Percentiles rank a stretch among this genome's conserved stretches.
phyloP scores from a whole-genome alignment of 257 asterid genomes.

The Anisodus acutangulus region DNA sequence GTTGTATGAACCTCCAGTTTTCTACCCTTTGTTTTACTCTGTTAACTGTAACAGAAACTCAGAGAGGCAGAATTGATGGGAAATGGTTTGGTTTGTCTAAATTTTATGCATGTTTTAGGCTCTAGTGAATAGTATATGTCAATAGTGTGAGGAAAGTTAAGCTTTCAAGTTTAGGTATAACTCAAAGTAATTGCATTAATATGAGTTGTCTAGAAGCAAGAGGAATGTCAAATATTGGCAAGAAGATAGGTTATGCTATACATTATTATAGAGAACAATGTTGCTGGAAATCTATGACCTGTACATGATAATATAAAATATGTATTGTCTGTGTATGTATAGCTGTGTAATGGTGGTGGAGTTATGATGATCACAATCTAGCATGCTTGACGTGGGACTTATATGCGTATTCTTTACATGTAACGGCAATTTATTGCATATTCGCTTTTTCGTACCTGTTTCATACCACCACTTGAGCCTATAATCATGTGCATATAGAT shows the following conservation, averaged over 20 bases:
- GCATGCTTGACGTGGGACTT: neutral
- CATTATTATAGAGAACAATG: constrained; percentile 12
- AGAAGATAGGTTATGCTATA: neutral
- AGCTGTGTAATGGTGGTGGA: constrained; percentile 6
- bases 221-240: neutral
- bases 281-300: neutral
- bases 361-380: constrained; percentile 15
- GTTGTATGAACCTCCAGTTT: neutral
- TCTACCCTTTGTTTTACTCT: neutral
- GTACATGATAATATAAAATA: neutral
- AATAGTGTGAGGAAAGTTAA: constrained; percentile 16
- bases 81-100: constrained; percentile 3
- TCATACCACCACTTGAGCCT: neutral
- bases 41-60: constrained; percentile 5
- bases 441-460: neutral
- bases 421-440: neutral
- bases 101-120: constrained; percentile 12
- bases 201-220: constrained; percentile 1
- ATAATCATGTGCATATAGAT: neutral
- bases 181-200: constrained; percentile 10
- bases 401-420: neutral
- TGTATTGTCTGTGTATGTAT: neutral
- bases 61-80: neutral
- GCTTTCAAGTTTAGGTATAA: neutral
- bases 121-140: constrained; percentile 3